Conservation (phyloP, 2,329 filamentous ascomycete species). For the Fusarium oxysporum region DNA sequence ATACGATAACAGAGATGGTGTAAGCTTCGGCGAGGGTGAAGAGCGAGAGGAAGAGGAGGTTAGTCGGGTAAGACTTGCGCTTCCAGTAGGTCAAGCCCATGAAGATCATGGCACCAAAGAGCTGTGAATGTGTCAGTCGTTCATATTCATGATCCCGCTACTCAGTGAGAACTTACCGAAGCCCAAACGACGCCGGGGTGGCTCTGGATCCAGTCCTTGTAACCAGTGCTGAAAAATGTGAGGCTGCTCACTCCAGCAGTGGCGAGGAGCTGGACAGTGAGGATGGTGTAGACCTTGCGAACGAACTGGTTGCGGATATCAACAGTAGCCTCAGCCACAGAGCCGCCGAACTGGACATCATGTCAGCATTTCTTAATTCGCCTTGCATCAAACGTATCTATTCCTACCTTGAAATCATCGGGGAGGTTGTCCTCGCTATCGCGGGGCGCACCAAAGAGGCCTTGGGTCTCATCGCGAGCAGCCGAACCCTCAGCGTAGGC, state of each 20-base stretch:
- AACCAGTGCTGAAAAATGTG: conserved; percentile 84
- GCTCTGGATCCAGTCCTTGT: conserved; percentile 87
- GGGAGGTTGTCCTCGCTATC: conserved; percentile 90
- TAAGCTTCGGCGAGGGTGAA: conserved; percentile 97
- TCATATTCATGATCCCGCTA: not conserved
- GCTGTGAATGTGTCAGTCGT: conserved; percentile 52
- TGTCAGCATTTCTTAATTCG: conserved; percentile 24
- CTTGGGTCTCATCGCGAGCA: conserved; percentile 62
- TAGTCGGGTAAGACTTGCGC: conserved; percentile 93
- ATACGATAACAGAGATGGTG: conserved; percentile 90
- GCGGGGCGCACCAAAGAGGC: conserved; percentile 76
- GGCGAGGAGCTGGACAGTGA: conserved; percentile 92
- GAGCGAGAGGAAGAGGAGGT: conserved; percentile 88
- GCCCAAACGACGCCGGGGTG: conserved; percentile 88
- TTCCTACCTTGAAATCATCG: conserved; percentile 90
- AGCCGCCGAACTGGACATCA: conserved; percentile 80
- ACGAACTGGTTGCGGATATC: conserved; percentile 98
- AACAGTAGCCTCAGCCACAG: conserved; percentile 91
- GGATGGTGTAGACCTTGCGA: conserved; percentile 96
- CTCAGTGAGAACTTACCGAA: conserved; percentile 65
- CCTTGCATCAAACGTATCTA: not conserved
- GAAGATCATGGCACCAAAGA: conserved; percentile 85
- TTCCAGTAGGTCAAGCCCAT: conserved; percentile 95
- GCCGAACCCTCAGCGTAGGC: conserved; percentile 74
- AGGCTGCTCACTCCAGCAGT: conserved; percentile 84